Evolutionary conservation across 2,329 filamentous ascomycete species (phyloP).

Genomic region (Byssoonygena ceratinophila): DNA sequence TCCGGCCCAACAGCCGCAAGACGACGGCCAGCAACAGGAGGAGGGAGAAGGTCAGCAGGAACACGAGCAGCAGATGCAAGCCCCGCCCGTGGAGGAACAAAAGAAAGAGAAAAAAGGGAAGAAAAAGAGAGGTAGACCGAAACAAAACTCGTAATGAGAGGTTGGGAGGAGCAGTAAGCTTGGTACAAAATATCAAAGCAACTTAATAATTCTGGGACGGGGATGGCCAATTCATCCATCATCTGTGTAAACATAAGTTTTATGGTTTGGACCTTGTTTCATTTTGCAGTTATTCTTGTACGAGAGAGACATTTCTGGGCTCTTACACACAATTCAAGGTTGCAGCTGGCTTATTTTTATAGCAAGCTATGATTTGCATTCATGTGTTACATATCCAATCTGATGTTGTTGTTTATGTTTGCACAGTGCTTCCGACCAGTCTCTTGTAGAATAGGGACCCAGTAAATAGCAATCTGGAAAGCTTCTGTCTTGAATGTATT

Average conservation of each 20-base stretch:
- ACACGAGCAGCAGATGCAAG: slow-evolving; percentile 1
- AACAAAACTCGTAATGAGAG: slow-evolving; percentile 6
- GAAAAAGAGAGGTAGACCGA: slow-evolving; percentile 13
- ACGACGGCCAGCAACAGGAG: neutral
- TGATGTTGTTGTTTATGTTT: too few species aligned
- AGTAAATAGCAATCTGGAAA: too few species aligned
- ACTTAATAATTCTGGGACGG: neutral
- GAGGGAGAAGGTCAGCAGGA: neutral
- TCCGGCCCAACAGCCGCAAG: neutral
- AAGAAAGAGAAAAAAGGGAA: slow-evolving; percentile 11
- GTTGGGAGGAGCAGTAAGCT: neutral
- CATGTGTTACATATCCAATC: too few species aligned
- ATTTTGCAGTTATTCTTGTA: neutral
- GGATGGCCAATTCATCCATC: neutral
- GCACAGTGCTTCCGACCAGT: too few species aligned
- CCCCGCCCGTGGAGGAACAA: neutral
- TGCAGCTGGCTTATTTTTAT: too few species aligned
- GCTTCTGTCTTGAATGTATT: too few species aligned
- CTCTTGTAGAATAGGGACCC: too few species aligned
- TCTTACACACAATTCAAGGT: too few species aligned
- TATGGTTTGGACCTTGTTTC: neutral
- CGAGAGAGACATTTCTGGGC: too few species aligned
- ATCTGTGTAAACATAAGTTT: neutral
- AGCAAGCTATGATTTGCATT: too few species aligned
- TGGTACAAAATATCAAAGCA: neutral